phyloP scores from a whole-genome alignment of 306 rosid species.

The Lagenaria siceraria region DNA sequence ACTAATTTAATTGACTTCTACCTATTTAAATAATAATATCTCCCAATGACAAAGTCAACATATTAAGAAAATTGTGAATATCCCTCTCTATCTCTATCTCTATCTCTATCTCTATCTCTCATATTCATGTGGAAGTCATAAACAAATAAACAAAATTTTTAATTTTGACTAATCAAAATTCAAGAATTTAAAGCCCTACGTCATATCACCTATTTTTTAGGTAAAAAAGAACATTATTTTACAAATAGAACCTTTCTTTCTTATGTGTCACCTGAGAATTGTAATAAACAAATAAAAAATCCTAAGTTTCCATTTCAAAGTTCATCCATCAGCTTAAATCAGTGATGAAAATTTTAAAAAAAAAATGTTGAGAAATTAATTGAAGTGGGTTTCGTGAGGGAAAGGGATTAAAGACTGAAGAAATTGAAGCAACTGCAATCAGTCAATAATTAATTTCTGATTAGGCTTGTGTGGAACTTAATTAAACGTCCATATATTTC shows the following conservation, averaged over 20 bases:
- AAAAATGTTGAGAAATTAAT: not conserved
- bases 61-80: not conserved
- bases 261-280: not conserved
- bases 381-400: not conserved
- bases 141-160: not conserved
- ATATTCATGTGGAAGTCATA: not conserved
- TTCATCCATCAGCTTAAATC: not conserved
- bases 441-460: not conserved
- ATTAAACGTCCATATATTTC: not conserved
- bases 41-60: not conserved
- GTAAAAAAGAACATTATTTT: not conserved
- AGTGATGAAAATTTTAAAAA: not conserved
- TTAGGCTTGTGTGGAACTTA: not conserved
- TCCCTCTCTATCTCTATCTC: not conserved
- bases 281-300: not conserved
- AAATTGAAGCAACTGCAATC: not conserved
- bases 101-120: not conserved
- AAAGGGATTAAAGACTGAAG: not conserved
- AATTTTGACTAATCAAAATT: not conserved
- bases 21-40: not conserved
- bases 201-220: not conserved
- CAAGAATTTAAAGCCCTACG: not conserved
- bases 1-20: conserved; percentile 1
- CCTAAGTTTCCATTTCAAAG: not conserved
- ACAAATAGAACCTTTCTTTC: not conserved